Percentiles rank a stretch among this genome's conserved stretches.
These are phyloP conservation scores for Ophiostoma quercus DNA, from an alignment of 2,329 filamentous ascomycete species.

Conservation along the genomic window DNA sequence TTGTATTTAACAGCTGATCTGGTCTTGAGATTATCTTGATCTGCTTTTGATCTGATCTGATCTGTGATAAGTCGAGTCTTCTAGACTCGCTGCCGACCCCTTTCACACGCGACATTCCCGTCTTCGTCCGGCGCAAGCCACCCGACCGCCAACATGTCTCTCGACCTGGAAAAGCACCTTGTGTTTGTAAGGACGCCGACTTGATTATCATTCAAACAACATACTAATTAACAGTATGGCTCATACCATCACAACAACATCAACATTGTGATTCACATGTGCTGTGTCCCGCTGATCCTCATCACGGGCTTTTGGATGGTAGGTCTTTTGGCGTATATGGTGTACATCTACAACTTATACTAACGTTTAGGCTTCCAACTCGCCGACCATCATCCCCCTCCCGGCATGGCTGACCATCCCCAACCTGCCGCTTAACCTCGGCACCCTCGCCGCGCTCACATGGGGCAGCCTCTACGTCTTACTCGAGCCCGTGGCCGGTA, in stretches of 20 bases:
- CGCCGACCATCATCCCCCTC: constrained; percentile 56
- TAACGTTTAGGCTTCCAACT: constrained; percentile 53
- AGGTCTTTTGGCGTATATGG: constrained; percentile 28
- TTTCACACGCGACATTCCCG: background rate
- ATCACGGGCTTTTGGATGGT: constrained; percentile 68
- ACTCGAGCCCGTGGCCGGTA: constrained; percentile 88
- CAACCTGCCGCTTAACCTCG: constrained; percentile 61
- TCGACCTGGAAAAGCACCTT: constrained; percentile 77
- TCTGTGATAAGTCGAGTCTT: background rate
- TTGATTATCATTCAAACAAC: background rate
- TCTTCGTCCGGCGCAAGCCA: background rate
- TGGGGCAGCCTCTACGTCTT: constrained; percentile 82
- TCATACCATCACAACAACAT: constrained; percentile 74
- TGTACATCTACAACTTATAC: background rate
- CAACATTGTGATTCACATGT: constrained; percentile 74
- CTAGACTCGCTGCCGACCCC: background rate
- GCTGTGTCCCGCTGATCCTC: constrained; percentile 71
- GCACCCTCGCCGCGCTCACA: constrained; percentile 58
- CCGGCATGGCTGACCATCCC: constrained; percentile 63
- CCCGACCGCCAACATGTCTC: constrained; percentile 46
- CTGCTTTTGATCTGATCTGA: no score
- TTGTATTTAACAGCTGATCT: background rate
- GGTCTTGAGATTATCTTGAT: background rate
- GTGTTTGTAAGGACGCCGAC: constrained; percentile 59
- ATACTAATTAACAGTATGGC: constrained; percentile 59